phyloP scores from a whole-genome alignment of 192 early-diverging fungal genomes.

The Coemansia aciculifera region DNA sequence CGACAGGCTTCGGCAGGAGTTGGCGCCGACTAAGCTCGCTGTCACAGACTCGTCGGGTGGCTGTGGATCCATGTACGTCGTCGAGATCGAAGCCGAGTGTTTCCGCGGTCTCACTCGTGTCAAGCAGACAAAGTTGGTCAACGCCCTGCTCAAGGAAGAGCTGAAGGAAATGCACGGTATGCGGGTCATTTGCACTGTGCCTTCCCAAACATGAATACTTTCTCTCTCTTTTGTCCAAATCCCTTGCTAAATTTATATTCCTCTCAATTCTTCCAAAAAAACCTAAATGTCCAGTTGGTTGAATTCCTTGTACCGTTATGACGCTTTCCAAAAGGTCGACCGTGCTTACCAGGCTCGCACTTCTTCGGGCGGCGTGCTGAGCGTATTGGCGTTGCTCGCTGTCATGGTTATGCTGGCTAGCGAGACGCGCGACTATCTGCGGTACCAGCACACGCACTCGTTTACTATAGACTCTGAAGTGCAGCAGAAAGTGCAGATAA shows the following conservation, averaged over 20 bases:
- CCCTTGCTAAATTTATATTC: neutral
- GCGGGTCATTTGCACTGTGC: slow-evolving; percentile 46
- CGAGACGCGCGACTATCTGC: slow-evolving; percentile 71
- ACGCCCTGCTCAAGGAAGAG: slow-evolving; percentile 81
- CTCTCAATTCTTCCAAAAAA: neutral
- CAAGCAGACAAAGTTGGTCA: slow-evolving; percentile 91
- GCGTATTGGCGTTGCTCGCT: slow-evolving; percentile 65
- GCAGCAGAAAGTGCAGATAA: slow-evolving; percentile 71
- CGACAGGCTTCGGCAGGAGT: slow-evolving; percentile 69
- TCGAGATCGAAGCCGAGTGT: slow-evolving; percentile 75
- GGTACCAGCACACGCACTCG: slow-evolving; percentile 66
- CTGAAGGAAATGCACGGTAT: slow-evolving; percentile 94
- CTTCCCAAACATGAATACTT: slow-evolving; percentile 13
- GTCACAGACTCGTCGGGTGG: slow-evolving; percentile 90
- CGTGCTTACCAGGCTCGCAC: slow-evolving; percentile 71
- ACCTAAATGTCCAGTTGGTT: slow-evolving; percentile 9
- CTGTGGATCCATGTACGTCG: slow-evolving; percentile 97
- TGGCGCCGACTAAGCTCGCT: slow-evolving; percentile 67
- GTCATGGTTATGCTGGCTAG: slow-evolving; percentile 67
- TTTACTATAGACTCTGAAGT: slow-evolving; percentile 76
- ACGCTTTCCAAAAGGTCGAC: slow-evolving; percentile 92
- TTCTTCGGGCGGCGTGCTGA: slow-evolving; percentile 72
- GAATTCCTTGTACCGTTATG: slow-evolving; percentile 43
- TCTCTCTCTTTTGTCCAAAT: neutral
- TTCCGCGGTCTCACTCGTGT: slow-evolving; percentile 80